Evolutionary conservation across 2,329 filamentous ascomycete genomes (phyloP).

Genomic region (Magnaporthales sp.): DNA sequence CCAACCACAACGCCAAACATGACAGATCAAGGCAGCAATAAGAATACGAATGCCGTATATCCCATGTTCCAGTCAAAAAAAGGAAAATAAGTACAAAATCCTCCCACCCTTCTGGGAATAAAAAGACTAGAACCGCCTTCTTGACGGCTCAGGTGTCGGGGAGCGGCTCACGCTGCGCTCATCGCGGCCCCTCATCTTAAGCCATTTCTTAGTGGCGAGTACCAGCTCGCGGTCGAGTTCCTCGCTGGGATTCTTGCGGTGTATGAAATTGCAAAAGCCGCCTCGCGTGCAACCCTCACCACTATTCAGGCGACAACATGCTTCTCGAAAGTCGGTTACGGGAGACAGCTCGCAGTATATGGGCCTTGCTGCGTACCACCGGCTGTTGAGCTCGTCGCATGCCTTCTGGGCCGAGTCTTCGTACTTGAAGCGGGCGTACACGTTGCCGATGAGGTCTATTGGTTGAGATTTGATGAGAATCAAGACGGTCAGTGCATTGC

Average conservation of each 20-base stretch:
- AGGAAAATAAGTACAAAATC: not conserved
- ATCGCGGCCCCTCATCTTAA: conserved; percentile 76
- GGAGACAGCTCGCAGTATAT: conserved; percentile 98
- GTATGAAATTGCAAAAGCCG: conserved; percentile 99
- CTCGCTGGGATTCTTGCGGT: conserved; percentile 85
- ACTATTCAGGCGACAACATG: conserved; percentile 87
- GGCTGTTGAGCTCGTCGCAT: conserved; percentile 85
- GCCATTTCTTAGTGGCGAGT: conserved; percentile 92
- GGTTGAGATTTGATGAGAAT: not conserved
- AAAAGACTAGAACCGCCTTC: conserved; percentile 52
- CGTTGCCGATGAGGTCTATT: conserved; percentile 82
- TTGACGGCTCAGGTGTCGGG: conserved; percentile 76
- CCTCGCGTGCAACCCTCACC: conserved; percentile 94
- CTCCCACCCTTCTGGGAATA: not conserved
- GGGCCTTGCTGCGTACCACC: conserved; percentile 94
- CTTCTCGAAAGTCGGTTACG: conserved; percentile 96
- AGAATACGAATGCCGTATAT: not conserved
- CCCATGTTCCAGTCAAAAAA: not conserved
- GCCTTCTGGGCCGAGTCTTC: conserved; percentile 91
- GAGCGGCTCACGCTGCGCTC: conserved; percentile 73
- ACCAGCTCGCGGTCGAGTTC: conserved; percentile 85
- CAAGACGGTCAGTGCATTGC: not conserved
- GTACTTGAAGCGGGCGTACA: conserved; percentile 99
- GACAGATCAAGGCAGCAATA: not conserved
- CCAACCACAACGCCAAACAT: conserved; percentile 1